Evolutionary conservation across 78 protist species (phyloP).

Genomic region (Emiliania huxleyi): DNA sequence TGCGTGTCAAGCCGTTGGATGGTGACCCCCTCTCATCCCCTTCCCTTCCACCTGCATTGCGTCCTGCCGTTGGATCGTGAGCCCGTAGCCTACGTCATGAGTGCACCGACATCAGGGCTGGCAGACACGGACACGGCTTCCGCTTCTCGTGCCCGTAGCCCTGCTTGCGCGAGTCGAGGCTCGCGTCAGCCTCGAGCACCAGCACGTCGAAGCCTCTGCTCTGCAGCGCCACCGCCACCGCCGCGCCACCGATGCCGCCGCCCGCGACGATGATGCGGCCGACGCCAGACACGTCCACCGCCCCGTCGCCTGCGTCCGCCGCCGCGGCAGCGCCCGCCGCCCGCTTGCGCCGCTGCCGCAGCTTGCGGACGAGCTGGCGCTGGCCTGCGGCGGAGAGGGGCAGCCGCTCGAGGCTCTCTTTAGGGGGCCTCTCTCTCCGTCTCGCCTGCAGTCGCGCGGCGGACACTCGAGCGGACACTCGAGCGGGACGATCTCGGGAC

Average conservation of each 20-base stretch:
- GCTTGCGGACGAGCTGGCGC: neutral
- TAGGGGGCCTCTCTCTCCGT: too few species aligned
- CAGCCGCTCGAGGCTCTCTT: too few species aligned
- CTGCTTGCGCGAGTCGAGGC: conserved; percentile 10
- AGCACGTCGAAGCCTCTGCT: neutral
- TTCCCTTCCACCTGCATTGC: too few species aligned
- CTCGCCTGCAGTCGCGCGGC: too few species aligned
- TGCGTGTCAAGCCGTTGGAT: too few species aligned
- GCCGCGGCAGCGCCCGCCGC: neutral
- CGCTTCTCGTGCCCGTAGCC: too few species aligned
- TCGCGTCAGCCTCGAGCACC: neutral
- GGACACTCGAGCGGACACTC: too few species aligned
- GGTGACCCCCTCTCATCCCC: too few species aligned
- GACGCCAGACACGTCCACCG: neutral
- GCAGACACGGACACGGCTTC: too few species aligned
- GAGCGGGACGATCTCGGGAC: too few species aligned
- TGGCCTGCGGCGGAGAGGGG: neutral
- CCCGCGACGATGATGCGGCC: neutral
- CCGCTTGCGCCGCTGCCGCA: neutral
- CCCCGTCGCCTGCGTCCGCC: neutral
- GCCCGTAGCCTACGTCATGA: too few species aligned
- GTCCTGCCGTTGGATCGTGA: conserved; percentile 25
- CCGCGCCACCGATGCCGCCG: conserved; percentile 15
- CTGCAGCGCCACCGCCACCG: neutral
- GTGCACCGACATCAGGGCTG: too few species aligned